Evolutionary conservation across 2,329 filamentous ascomycete species (phyloP).

Genomic region (Calonectria hawksworthii): DNA sequence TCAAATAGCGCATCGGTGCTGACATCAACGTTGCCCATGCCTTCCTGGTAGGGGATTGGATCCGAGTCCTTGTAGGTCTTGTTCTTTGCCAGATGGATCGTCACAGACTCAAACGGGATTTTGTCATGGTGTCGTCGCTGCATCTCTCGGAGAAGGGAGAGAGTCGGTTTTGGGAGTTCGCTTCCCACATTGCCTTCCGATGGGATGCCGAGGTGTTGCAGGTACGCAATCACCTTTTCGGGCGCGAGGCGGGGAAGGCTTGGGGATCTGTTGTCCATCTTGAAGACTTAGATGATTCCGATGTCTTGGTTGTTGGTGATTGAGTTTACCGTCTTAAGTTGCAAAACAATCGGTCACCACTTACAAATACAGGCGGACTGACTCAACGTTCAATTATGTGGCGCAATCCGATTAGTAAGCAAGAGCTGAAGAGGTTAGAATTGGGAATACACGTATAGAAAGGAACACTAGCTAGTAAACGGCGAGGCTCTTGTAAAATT

Average conservation of each 20-base stretch:
- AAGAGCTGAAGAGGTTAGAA: not conserved
- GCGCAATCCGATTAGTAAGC: not conserved
- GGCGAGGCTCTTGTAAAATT: not conserved
- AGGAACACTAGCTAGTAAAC: not conserved
- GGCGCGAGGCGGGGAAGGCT: not conserved
- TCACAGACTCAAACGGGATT: slow-evolving; percentile 12
- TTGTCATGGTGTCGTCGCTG: slow-evolving; percentile 12
- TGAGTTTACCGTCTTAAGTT: not conserved
- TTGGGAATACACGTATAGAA: not conserved
- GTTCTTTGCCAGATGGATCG: not conserved
- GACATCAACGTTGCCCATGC: slow-evolving; percentile 9
- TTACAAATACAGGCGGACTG: not conserved
- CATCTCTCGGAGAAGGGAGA: slow-evolving; percentile 14
- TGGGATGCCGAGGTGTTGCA: not conserved
- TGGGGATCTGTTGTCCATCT: not conserved
- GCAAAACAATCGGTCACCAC: not conserved
- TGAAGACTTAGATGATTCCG: not conserved
- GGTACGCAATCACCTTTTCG: slow-evolving; percentile 8
- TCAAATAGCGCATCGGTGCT: slow-evolving; percentile 7
- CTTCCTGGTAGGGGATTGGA: slow-evolving; percentile 16
- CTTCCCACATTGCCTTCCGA: not conserved
- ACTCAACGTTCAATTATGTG: not conserved
- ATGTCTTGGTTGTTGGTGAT: no score
- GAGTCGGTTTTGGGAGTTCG: slow-evolving; percentile 9
- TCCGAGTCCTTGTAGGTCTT: not conserved